Percentiles rank a stretch among this genome's conserved stretches.
These are phyloP conservation scores for Limnomonas spitsbergensis DNA, from an alignment of 139 green algal species.

Conservation along the genomic window DNA sequence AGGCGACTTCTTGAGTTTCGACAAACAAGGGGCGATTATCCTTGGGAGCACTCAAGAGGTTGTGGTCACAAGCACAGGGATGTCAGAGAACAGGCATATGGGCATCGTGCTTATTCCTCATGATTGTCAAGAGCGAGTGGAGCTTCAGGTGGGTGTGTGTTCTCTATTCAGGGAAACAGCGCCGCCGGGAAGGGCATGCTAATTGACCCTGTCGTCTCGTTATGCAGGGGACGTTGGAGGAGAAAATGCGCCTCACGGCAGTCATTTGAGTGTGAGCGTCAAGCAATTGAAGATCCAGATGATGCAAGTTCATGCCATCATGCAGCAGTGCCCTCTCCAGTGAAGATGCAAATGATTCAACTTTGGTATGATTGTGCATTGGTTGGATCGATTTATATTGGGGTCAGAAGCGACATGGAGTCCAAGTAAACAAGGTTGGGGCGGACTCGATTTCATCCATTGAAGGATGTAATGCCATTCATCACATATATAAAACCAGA, in stretches of 20 bases:
- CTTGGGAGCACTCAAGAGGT: conserved; percentile 32
- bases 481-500: conserved; percentile 10
- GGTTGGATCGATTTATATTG: not conserved
- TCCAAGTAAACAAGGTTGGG: conserved; percentile 3
- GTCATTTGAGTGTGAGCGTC: not conserved
- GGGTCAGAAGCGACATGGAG: not conserved
- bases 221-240: not conserved
- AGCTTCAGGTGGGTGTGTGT: conserved; percentile 5
- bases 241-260: not conserved
- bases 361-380: not conserved
- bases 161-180: not conserved
- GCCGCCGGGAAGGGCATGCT: too few species aligned
- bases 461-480: conserved; percentile 12
- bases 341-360: not conserved
- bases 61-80: not conserved
- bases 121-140: not conserved
- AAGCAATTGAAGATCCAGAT: too few species aligned
- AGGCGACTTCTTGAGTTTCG: conserved; percentile 42
- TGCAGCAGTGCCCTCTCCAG: not conserved
- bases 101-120: conserved; percentile 6
- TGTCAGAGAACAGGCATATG: conserved; percentile 1
- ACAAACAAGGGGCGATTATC: conserved; percentile 53
- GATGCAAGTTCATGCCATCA: not conserved
- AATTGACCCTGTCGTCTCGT: not conserved
- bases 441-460: not conserved